Conservation (phyloP, 306 rosid species). For the Psophocarpus tetragonolobus region DNA sequence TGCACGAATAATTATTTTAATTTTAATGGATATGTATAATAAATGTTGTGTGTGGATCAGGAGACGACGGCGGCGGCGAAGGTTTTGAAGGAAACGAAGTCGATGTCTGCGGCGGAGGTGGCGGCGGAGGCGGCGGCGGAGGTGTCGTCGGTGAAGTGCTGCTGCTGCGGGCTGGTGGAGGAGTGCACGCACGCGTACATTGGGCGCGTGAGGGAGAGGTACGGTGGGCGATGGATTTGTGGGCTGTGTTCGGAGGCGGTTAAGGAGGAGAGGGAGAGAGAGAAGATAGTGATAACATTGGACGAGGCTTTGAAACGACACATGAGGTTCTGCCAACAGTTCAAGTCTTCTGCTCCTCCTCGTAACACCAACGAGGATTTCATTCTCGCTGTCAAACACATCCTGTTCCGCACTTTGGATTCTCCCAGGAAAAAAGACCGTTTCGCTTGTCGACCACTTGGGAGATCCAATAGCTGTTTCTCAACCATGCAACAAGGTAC, state of each 20-base stretch:
- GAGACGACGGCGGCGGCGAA: background rate
- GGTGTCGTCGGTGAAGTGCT: slow-evolving; percentile 54
- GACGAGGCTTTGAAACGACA: slow-evolving; percentile 74
- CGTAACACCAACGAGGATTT: slow-evolving; percentile 36
- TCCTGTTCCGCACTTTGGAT: slow-evolving; percentile 58
- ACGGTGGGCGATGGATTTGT: slow-evolving; percentile 76
- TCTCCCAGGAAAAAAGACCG: slow-evolving; percentile 51
- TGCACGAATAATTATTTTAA: too few species aligned
- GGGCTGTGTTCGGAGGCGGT: slow-evolving; percentile 82
- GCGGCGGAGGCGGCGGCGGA: slow-evolving; percentile 33
- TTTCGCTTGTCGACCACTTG: slow-evolving; percentile 46
- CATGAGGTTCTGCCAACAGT: slow-evolving; percentile 51
- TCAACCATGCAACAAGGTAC: slow-evolving; percentile 39
- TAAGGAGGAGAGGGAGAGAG: slow-evolving; percentile 54
- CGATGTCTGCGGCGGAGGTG: slow-evolving; percentile 34
- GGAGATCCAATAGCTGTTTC: slow-evolving; percentile 64
- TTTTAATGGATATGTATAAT: too few species aligned
- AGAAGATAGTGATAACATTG: slow-evolving; percentile 29
- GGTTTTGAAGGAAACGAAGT: slow-evolving; percentile 35
- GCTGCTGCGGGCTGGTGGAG: slow-evolving; percentile 74
- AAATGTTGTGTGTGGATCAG: background rate
- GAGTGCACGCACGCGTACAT: slow-evolving; percentile 78
- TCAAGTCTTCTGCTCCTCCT: slow-evolving; percentile 58
- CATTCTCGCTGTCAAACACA: slow-evolving; percentile 63
- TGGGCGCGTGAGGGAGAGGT: slow-evolving; percentile 53